phyloP scores from a whole-genome alignment of 139 green algal species.

The Chlorella sp. region DNA sequence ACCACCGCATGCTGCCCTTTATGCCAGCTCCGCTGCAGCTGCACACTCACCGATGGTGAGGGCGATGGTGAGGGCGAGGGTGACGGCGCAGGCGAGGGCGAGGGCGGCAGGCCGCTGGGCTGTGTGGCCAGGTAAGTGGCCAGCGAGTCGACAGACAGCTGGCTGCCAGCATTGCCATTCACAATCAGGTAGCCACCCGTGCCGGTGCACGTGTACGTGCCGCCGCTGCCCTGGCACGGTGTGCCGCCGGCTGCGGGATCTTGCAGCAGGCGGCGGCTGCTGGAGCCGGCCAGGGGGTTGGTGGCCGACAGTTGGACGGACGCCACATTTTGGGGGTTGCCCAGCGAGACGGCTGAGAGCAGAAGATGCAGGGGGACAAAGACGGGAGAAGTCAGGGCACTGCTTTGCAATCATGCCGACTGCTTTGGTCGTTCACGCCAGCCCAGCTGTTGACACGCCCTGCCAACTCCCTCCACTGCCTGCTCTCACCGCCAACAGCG shows the following conservation, averaged over 20 bases:
- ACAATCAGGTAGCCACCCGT: neutral
- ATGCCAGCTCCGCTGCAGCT: too few species aligned
- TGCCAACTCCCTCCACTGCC: too few species aligned
- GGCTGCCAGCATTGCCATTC: neutral
- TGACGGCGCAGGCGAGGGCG: neutral
- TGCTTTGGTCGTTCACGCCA: too few species aligned
- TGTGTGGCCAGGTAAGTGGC: neutral
- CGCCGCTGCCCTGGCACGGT: neutral
- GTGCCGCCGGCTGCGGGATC: neutral
- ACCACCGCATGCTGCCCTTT: too few species aligned
- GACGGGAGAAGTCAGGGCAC: too few species aligned
- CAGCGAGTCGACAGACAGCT: neutral
- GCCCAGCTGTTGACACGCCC: too few species aligned
- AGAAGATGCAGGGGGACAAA: neutral
- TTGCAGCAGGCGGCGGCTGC: neutral
- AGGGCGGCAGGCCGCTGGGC: neutral
- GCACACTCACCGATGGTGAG: neutral
- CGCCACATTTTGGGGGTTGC: neutral
- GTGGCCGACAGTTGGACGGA: neutral
- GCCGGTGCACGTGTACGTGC: neutral
- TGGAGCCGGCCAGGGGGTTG: constrained; percentile 7
- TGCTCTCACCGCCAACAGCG: too few species aligned
- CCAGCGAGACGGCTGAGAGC: neutral
- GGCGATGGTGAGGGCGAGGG: neutral
- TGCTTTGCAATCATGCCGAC: too few species aligned